Base-by-base conservation (phyloP, 2,329 filamentous ascomycete genomes). In the Aplosporella prunicola region DNA sequence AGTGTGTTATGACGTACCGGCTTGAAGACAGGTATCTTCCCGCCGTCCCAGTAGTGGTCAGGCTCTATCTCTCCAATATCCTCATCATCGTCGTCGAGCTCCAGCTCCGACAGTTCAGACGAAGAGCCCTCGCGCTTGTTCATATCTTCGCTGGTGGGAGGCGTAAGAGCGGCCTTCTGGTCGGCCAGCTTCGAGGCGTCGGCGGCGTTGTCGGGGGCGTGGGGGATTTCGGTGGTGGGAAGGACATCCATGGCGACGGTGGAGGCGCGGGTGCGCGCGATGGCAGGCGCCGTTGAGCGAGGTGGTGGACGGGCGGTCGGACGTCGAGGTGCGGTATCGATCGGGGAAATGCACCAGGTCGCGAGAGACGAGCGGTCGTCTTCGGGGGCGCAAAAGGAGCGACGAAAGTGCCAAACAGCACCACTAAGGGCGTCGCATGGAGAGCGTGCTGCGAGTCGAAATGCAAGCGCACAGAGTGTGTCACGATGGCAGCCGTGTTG, bases 11-110 rank as follows among this genome's bases (percentile, higher is more conserved):
- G 35, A 74, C 74, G 56, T 66, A 78, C 75, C 46, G 91, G 91
- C 61, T 80, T 89, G 64, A 98, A 98, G 43, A 98, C 82, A 7
- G 91, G 89, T 23, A 98, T 82, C 44, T 78, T 83, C 44, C 87
- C 76, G 40, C 71, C 74, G 37, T 75, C 88, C 54, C 86, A 93
- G 68, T 85, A 95, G 60, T 94, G 80, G 55, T 88, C 85, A 1
- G 89, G 89, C 31, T 79, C 68, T 38, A 93, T 73, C 37, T 91
- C 83, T 48, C 82, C 82, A 49, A 83, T 79, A 26, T 69, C 64
- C 9, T 46, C 43, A 35, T 60, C 60, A 40, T 64, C 61, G 30
- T 67, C 63, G 35, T 55, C 53, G 47, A 61, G 54, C 34, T 69
- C 64, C 30, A 68, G 43, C 29, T 70, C 67, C 37, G 65, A 66